Conservation (phyloP, 1,284 basidiomycete species). For the Puccinia coronata region DNA sequence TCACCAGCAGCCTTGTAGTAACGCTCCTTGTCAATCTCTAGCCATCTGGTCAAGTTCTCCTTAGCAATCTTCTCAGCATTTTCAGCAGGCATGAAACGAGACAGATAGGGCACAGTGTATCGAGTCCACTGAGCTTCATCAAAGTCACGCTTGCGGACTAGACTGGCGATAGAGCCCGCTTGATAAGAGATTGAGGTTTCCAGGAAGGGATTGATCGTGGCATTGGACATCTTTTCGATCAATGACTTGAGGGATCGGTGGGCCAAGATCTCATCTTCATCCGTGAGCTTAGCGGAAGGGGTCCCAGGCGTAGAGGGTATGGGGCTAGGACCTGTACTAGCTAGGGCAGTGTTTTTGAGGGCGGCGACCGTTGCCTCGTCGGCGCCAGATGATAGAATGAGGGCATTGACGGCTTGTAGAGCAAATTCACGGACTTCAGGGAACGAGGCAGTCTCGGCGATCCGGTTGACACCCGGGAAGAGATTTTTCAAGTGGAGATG, state of each 20-base stretch:
- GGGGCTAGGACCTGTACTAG: slow-evolving; percentile 58
- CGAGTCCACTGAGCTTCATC: slow-evolving; percentile 71
- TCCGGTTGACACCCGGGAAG: slow-evolving; percentile 86
- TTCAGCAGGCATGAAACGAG: slow-evolving; percentile 59
- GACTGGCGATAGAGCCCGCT: slow-evolving; percentile 73
- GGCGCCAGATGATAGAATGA: slow-evolving; percentile 53
- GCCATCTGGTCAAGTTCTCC: slow-evolving; percentile 71
- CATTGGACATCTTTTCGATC: slow-evolving; percentile 53
- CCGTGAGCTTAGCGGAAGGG: slow-evolving; percentile 46
- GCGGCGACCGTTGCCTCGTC: slow-evolving; percentile 54
- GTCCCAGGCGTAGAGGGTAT: slow-evolving; percentile 66
- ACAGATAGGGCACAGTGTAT: slow-evolving; percentile 72
- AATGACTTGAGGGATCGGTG: slow-evolving; percentile 66
- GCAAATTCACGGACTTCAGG: slow-evolving; percentile 94
- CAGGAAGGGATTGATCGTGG: slow-evolving; percentile 58
- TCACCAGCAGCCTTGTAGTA: slow-evolving; percentile 63
- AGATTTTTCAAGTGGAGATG: slow-evolving; percentile 84
- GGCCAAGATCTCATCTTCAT: slow-evolving; percentile 54
- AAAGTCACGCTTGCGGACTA: slow-evolving; percentile 72
- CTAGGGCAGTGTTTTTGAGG: slow-evolving; percentile 50
- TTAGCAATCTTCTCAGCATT: slow-evolving; percentile 64
- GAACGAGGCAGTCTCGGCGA: slow-evolving; percentile 88
- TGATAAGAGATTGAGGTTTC: slow-evolving; percentile 68
- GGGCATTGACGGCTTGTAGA: slow-evolving; percentile 59
- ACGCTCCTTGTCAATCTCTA: slow-evolving; percentile 72